These are phyloP conservation scores for Tuber microsphaerosporum DNA, from an alignment of 495 filamentous ascomycete species.

Conservation along the genomic window DNA sequence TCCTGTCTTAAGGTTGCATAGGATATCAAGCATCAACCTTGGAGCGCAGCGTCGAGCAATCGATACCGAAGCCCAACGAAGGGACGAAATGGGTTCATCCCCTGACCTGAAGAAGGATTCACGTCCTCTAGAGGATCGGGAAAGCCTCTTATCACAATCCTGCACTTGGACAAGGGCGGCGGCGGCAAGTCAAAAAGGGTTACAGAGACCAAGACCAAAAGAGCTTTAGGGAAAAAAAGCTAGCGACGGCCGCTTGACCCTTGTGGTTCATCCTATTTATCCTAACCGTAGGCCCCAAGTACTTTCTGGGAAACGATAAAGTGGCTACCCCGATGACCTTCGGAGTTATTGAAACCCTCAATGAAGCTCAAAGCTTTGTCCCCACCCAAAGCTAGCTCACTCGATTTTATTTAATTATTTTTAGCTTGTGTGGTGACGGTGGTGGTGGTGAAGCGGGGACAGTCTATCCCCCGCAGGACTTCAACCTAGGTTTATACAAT, in stretches of 20 bases:
- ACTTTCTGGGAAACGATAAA: neutral
- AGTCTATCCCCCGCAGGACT: neutral
- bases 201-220: neutral
- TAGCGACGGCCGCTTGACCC: neutral
- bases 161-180: neutral
- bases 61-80: neutral
- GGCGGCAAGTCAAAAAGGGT: neutral
- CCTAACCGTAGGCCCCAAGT: neutral
- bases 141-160: neutral
- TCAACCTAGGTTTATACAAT: slow-evolving; percentile 33
- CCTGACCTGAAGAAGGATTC: neutral
- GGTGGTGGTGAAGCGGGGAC: neutral
- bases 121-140: neutral
- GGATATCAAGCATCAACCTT: neutral
- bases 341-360: neutral
- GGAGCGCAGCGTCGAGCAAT: neutral
- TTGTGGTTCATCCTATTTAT: neutral
- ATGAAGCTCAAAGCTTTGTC: neutral
- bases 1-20: neutral
- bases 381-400: neutral
- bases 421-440: neutral
- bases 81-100: neutral
- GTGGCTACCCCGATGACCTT: neutral
- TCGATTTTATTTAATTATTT: neutral
- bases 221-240: neutral